phyloP scores from a whole-genome alignment of 208 protist species.

The Leishmania lainsoni region DNA sequence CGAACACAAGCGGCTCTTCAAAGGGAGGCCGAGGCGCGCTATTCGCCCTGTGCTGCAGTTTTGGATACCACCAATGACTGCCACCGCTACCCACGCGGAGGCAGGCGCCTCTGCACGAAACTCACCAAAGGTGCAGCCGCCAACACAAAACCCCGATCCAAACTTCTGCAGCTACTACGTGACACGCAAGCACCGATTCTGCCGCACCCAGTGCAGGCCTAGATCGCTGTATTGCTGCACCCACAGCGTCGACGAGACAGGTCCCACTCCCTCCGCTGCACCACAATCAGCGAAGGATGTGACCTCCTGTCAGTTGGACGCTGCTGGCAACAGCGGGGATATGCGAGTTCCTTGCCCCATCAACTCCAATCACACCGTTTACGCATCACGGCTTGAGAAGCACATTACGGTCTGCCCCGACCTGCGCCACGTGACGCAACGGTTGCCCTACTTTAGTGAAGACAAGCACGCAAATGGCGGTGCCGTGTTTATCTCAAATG shows the following conservation, averaged over 20 bases:
- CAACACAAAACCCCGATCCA: slow-evolving; percentile 51
- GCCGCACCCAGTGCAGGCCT: slow-evolving; percentile 42
- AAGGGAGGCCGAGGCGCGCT: not conserved
- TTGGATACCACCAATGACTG: not conserved
- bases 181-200: slow-evolving; percentile 70
- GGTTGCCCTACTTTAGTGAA: slow-evolving; percentile 57
- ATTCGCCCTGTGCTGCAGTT: not conserved
- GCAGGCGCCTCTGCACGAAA: slow-evolving; percentile 14
- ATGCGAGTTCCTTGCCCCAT: slow-evolving; percentile 74
- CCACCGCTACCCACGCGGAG: not conserved
- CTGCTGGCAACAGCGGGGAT: not conserved
- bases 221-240: slow-evolving; percentile 65
- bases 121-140: slow-evolving; percentile 18
- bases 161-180: slow-evolving; percentile 67
- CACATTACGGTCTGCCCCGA: slow-evolving; percentile 80
- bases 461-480: slow-evolving; percentile 49
- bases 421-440: slow-evolving; percentile 44
- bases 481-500: slow-evolving; percentile 2
- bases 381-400: slow-evolving; percentile 50
- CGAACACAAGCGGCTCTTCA: not conserved
- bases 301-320: not conserved
- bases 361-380: slow-evolving; percentile 80
- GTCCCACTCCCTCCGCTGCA: not conserved
- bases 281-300: not conserved
- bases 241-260: slow-evolving; percentile 25